Conservation (phyloP, 2,329 filamentous ascomycete species). For the Monilinia laxa region DNA sequence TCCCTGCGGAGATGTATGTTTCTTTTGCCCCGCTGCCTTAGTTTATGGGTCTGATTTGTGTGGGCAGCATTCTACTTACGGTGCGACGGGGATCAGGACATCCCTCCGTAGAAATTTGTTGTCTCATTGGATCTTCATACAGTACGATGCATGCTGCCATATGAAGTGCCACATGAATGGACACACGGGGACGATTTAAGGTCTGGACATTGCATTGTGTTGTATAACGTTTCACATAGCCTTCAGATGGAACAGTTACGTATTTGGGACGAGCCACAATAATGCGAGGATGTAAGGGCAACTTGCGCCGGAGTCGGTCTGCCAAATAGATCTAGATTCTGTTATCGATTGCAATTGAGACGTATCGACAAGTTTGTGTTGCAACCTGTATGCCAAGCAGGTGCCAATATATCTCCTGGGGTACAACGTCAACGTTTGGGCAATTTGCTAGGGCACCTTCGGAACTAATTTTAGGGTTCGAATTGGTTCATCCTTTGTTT, state of each 20-base stretch:
- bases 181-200: neutral
- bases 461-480: neutral
- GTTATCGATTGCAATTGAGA: neutral
- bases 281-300: neutral
- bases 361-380: neutral
- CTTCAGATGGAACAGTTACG: constrained; percentile 1
- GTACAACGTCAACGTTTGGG: neutral
- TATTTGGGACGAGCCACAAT: neutral
- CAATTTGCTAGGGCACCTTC: neutral
- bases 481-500: neutral
- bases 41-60: too few relatives aligned
- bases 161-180: neutral
- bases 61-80: neutral
- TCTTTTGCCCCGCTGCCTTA: too few relatives aligned
- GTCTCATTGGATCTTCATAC: neutral
- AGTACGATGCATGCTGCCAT: neutral
- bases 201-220: neutral
- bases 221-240: neutral
- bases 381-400: neutral
- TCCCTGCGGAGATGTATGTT: too few relatives aligned
- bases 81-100: constrained; percentile 4
- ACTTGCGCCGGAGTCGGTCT: neutral
- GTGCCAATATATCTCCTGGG: neutral
- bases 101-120: neutral
- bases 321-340: neutral